A percentile compares a stretch with the other conserved stretches of the same genome.
Conservation (phyloP, 768 basidiomycete genomes). For the Kwoniella heveanensis region DNA sequence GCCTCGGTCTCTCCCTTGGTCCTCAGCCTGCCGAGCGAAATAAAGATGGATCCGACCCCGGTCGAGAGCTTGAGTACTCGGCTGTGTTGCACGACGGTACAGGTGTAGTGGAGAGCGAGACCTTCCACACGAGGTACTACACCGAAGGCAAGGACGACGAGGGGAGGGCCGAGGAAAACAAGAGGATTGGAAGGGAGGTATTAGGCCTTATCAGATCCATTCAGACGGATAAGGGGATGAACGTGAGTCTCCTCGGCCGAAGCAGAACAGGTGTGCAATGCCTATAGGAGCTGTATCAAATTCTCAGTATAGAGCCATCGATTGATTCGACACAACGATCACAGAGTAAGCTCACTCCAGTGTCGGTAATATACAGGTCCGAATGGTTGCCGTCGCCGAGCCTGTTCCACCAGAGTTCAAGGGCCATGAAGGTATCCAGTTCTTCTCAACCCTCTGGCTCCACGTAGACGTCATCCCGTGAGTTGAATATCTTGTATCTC, state of each 20-base stretch:
- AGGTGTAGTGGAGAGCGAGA: slow-evolving; percentile 43
- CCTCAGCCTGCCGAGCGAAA: slow-evolving; percentile 6
- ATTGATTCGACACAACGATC: too few species aligned
- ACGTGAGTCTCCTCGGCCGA: too few species aligned
- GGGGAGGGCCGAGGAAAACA: slow-evolving; percentile 22
- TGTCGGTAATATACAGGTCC: slow-evolving; percentile 28
- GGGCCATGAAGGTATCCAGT: slow-evolving; percentile 29
- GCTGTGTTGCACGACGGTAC: slow-evolving; percentile 48
- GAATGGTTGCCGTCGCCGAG: slow-evolving; percentile 43
- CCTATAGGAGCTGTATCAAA: too few species aligned
- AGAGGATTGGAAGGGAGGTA: slow-evolving; percentile 24
- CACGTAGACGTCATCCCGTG: slow-evolving; percentile 50
- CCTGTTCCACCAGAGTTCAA: slow-evolving; percentile 42
- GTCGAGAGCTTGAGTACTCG: slow-evolving; percentile 39
- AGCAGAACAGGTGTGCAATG: too few species aligned
- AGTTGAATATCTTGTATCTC: slow-evolving; percentile 1
- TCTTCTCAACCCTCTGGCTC: slow-evolving; percentile 44
- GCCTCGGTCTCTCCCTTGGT: slow-evolving; percentile 33
- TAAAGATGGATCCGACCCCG: slow-evolving; percentile 3
- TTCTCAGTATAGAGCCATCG: too few species aligned
- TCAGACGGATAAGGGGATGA: slow-evolving; percentile 38
- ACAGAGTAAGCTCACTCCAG: too few species aligned
- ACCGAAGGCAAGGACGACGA: slow-evolving; percentile 14
- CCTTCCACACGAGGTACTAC: slow-evolving; percentile 23
- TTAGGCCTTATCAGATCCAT: slow-evolving; percentile 27